Percentiles rank a stretch among this genome's conserved stretches.
Conservation (phyloP, 2,329 filamentous ascomycete species). For the Botrytis elliptica region DNA sequence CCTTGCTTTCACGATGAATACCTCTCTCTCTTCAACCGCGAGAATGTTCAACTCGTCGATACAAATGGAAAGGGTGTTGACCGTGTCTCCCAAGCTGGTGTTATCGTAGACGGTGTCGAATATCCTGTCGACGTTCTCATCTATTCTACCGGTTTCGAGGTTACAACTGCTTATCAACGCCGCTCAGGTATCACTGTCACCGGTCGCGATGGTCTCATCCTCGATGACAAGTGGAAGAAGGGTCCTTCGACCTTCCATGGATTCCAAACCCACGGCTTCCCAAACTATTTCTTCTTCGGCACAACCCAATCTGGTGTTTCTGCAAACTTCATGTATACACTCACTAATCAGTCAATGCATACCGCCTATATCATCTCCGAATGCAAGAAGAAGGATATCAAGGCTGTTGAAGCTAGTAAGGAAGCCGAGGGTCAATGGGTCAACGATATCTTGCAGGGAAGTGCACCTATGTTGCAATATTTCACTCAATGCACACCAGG, state of each 20-base stretch:
- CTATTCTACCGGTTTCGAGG: slow-evolving; percentile 58
- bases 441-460: not conserved
- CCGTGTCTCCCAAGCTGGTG: slow-evolving; percentile 41
- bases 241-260: slow-evolving; percentile 14
- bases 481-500: slow-evolving; percentile 13
- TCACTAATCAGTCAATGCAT: not conserved
- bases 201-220: not conserved
- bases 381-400: slow-evolving; percentile 8
- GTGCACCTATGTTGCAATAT: slow-evolving; percentile 3
- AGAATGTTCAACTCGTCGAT: slow-evolving; percentile 54
- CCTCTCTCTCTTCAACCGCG: slow-evolving; percentile 48
- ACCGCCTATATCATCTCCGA: slow-evolving; percentile 10
- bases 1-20: slow-evolving; percentile 56
- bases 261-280: slow-evolving; percentile 16
- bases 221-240: slow-evolving; percentile 18
- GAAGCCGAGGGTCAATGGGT: slow-evolving; percentile 15
- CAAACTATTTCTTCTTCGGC: slow-evolving; percentile 20
- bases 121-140: slow-evolving; percentile 55
- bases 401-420: slow-evolving; percentile 1
- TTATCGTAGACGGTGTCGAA: slow-evolving; percentile 46
- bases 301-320: slow-evolving; percentile 17
- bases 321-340: slow-evolving; percentile 19
- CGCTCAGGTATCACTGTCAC: slow-evolving; percentile 13
- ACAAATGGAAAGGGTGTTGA: slow-evolving; percentile 47
- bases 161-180: slow-evolving; percentile 39